A percentile compares a stretch with the other conserved stretches of the same genome.
Evolutionary conservation across 2,329 filamentous ascomycete species (phyloP).

Genomic region (Endoconidiophora polonica): DNA sequence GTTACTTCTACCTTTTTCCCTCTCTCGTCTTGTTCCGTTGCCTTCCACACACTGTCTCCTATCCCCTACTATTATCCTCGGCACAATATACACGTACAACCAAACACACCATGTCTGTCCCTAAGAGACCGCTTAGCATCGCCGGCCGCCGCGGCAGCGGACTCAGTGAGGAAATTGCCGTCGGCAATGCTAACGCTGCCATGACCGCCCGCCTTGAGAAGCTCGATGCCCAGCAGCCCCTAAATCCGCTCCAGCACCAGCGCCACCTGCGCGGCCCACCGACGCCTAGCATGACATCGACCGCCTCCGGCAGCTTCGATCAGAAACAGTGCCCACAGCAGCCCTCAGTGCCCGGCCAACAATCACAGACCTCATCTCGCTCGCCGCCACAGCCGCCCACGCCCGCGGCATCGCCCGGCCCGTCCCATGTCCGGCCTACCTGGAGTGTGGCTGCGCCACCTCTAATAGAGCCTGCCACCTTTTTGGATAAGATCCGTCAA

Average conservation of each 20-base stretch:
- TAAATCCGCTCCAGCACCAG: constrained; percentile 34
- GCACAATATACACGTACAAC: neutral
- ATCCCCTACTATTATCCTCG: neutral
- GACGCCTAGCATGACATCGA: constrained; percentile 50
- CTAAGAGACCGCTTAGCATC: constrained; percentile 38
- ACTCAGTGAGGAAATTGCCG: constrained; percentile 38
- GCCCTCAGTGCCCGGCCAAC: constrained; percentile 22
- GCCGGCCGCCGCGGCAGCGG: constrained; percentile 44
- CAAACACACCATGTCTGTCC: constrained; percentile 24
- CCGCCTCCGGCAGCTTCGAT: constrained; percentile 41
- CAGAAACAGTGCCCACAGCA: constrained; percentile 20
- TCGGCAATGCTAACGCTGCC: constrained; percentile 29
- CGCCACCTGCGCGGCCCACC: constrained; percentile 41
- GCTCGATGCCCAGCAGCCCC: constrained; percentile 15
- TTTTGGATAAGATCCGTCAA: constrained; percentile 60
- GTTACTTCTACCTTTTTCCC: too few species aligned
- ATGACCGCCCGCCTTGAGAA: neutral
- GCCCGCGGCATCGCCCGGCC: constrained; percentile 47
- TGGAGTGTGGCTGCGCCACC: constrained; percentile 51
- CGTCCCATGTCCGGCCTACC: constrained; percentile 44
- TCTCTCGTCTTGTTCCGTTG: too few species aligned
- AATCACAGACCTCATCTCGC: constrained; percentile 30
- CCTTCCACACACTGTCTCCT: too few species aligned
- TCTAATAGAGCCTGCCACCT: constrained; percentile 50
- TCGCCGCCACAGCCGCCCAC: constrained; percentile 49